Base-by-base conservation (phyloP, 441 rosid species). In the Brassica hybrid region DNA sequence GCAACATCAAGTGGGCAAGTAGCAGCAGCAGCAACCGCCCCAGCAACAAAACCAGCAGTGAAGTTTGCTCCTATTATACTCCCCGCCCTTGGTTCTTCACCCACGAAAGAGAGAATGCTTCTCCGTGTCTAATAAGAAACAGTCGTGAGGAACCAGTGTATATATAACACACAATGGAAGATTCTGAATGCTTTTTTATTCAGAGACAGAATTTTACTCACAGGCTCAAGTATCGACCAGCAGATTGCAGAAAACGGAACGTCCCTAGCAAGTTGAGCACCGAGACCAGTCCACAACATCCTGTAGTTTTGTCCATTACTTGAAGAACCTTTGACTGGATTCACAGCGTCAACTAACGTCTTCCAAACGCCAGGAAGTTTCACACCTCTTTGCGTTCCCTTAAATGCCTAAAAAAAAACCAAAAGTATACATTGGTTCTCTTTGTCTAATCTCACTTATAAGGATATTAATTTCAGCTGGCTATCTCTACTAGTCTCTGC, bases 241-340 rank as follows among this genome's bases (percentile, higher is more conserved):
- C 93, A 90, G 71, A 90, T 87, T 62, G 93, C 95, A 80, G 95
- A 90, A 84, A 88, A 90, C 2, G 95, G 95, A 77, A 89, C 93
- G 80, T 90, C 93, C 57, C 91, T 85, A 74, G 88, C 88, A 34
- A 90, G 90, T 80, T 90, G 93, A 58, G 93, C 86, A 80, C 93
- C 90, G 30, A 90, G 88, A 79, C 93, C 95, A 77, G 93, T 87
- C 95, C 95, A 90, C 71, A 88, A 73, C 74, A 85, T 65, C 67
- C 93, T 85, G 74, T 86, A 90, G 58, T 82, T 87, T 54, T 87
- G 87, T 58, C 75, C 71, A 80, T 76, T 76, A 52, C 64, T 83
- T 71, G 86, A 65, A 34, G 86, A 65, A 13, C 85, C 87, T 19
- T 62, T 80, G 2, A 82, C 72, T 13, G 93, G 91, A 67, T 87